Conservation (phyloP, 176 grass and related monocot genomes). For the Alopecurus myosuroides region DNA sequence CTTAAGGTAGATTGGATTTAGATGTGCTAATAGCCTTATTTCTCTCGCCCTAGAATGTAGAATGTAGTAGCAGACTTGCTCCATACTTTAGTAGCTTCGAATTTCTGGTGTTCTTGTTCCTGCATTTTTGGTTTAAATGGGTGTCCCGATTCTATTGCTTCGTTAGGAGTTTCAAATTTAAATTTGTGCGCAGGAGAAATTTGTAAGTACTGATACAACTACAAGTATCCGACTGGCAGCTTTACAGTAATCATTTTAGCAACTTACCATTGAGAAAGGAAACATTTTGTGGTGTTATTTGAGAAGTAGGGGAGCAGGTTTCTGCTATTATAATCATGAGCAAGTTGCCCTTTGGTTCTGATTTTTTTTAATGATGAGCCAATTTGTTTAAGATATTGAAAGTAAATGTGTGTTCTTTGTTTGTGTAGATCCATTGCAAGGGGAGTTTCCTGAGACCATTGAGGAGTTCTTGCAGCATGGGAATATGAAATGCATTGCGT, state of each 20-base stretch:
- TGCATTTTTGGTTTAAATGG: not conserved
- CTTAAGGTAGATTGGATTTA: not conserved
- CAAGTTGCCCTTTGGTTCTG: not conserved
- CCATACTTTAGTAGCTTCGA: not conserved
- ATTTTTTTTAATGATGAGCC: not conserved
- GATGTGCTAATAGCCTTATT: not conserved
- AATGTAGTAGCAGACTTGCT: not conserved
- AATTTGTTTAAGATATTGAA: conserved; percentile 3
- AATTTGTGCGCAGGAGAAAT: not conserved
- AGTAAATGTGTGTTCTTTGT: conserved; percentile 1
- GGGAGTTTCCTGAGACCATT: conserved; percentile 92
- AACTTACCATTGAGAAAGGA: not conserved
- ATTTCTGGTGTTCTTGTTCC: not conserved
- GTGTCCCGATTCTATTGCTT: conserved; percentile 4
- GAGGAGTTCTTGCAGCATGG: conserved; percentile 96
- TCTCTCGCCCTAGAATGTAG: conserved; percentile 1
- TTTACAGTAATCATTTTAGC: not conserved
- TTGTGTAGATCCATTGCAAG: conserved; percentile 86
- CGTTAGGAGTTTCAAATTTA: not conserved
- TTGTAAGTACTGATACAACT: not conserved
- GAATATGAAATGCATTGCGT: conserved; percentile 97
- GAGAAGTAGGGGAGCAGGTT: not conserved
- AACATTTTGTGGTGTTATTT: conserved; percentile 11
- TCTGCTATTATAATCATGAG: not conserved
- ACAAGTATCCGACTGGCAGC: not conserved